Percentiles rank a stretch among this genome's conserved stretches.
Conservation (phyloP, 2,329 filamentous ascomycete species). For the Penicillium sp. region DNA sequence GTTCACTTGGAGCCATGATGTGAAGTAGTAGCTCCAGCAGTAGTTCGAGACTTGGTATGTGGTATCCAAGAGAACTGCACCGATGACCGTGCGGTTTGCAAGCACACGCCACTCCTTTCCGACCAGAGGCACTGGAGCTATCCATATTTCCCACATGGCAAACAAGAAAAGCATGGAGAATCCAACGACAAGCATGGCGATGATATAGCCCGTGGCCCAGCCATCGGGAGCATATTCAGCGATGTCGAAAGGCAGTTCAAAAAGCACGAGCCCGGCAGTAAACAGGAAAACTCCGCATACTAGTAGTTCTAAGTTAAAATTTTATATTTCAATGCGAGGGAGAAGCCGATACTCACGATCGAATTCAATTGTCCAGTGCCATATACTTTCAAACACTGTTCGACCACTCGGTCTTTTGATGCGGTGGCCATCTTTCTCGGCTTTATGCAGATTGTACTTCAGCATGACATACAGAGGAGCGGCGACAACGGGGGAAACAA, state of each 20-base stretch:
- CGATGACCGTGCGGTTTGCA: conserved; percentile 28
- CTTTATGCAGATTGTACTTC: conserved; percentile 57
- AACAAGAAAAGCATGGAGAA: conserved; percentile 55
- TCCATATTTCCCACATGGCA: conserved; percentile 53
- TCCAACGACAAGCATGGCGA: conserved; percentile 57
- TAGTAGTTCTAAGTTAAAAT: conserved; percentile 17
- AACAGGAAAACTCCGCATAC: conserved; percentile 64
- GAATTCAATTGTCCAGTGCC: conserved; percentile 60
- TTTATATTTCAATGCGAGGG: background rate
- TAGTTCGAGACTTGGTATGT: conserved; percentile 34
- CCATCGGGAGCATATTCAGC: conserved; percentile 37
- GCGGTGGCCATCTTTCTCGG: conserved; percentile 55
- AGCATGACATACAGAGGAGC: conserved; percentile 60
- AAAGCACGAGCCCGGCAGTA: conserved; percentile 60
- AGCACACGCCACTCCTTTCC: conserved; percentile 40
- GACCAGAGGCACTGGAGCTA: conserved; percentile 50
- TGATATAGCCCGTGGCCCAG: conserved; percentile 50
- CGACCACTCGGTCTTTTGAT: conserved; percentile 44
- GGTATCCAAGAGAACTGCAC: conserved; percentile 29
- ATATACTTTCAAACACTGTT: conserved; percentile 49
- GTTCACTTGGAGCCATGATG: conserved; percentile 26
- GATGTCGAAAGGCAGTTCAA: conserved; percentile 49
- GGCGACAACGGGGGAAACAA: conserved; percentile 60
- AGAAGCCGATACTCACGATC: conserved; percentile 47
- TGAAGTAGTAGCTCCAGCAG: conserved; percentile 35